phyloP scores from a whole-genome alignment of 345 rosid genomes.

The Theobroma cacao region DNA sequence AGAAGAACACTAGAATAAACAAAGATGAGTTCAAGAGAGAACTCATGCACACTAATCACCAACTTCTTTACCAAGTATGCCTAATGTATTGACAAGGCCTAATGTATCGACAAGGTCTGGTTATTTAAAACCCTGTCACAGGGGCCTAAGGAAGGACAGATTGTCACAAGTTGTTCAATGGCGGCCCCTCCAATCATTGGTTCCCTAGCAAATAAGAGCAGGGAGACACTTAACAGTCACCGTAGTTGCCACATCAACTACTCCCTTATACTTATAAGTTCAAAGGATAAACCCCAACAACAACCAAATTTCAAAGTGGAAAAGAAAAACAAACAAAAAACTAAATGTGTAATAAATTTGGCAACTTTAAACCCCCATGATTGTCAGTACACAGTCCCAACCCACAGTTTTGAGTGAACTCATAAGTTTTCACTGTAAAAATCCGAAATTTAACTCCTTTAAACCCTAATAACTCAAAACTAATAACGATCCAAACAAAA shows the following conservation, averaged over 20 bases:
- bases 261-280: not conserved
- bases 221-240: not conserved
- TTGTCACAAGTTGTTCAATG: not conserved
- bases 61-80: not conserved
- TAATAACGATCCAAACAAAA: not conserved
- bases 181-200: not conserved
- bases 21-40: not conserved
- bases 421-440: not conserved
- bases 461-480: constrained; percentile 1
- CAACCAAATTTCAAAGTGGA: not conserved
- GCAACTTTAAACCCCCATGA: not conserved
- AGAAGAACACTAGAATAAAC: too few species aligned
- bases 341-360: not conserved
- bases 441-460: not conserved
- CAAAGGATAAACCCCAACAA: not conserved
- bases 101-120: not conserved
- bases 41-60: not conserved
- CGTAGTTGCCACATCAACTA: not conserved
- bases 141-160: not conserved
- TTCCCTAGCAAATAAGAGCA: not conserved
- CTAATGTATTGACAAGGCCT: not conserved
- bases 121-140: not conserved
- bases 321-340: not conserved
- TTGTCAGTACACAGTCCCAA: not conserved
- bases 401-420: not conserved